A percentile compares a stretch with the other conserved stretches of the same genome.
phyloP scores from a whole-genome alignment of 2,329 filamentous ascomycete species.

The Aschersonia sp. region DNA sequence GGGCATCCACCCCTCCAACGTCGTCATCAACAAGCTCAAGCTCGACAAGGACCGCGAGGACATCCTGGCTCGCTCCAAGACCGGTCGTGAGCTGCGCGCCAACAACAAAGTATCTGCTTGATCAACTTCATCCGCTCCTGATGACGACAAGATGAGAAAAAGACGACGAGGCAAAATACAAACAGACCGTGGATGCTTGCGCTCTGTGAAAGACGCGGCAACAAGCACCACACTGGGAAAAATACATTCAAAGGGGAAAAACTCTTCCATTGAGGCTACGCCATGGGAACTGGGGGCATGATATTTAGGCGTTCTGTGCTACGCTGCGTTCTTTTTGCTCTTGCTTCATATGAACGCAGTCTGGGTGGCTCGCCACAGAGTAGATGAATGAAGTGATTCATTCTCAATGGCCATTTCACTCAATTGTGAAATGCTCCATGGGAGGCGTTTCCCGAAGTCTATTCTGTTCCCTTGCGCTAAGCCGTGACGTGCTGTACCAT shows the following conservation, averaged over 20 bases:
- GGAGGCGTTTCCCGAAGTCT: constrained; percentile 59
- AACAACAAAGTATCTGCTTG: constrained; percentile 55
- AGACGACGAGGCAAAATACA: constrained; percentile 6
- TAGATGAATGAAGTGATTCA: constrained; percentile 29
- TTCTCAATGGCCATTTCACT: constrained; percentile 64
- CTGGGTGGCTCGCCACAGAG: constrained; percentile 18
- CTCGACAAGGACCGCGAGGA: constrained; percentile 87
- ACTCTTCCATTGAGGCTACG: neutral
- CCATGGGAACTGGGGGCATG: constrained; percentile 3
- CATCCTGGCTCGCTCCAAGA: constrained; percentile 75
- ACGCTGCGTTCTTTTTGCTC: constrained; percentile 13
- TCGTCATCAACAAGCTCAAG: constrained; percentile 98
- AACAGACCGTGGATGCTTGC: neutral
- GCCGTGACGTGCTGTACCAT: neutral
- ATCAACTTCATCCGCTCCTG: constrained; percentile 4
- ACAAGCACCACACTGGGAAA: constrained; percentile 1
- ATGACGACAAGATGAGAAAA: constrained; percentile 6
- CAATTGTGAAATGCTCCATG: constrained; percentile 58
- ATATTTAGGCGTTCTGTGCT: constrained; percentile 22
- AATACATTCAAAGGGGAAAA: constrained; percentile 7
- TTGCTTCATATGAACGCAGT: constrained; percentile 7
- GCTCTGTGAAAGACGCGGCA: no score
- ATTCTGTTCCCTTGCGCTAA: neutral
- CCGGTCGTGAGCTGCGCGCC: constrained; percentile 59
- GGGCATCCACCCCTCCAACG: constrained; percentile 90